Conservation (phyloP, 2,329 filamentous ascomycete genomes). For the Hysterium pulicare region DNA sequence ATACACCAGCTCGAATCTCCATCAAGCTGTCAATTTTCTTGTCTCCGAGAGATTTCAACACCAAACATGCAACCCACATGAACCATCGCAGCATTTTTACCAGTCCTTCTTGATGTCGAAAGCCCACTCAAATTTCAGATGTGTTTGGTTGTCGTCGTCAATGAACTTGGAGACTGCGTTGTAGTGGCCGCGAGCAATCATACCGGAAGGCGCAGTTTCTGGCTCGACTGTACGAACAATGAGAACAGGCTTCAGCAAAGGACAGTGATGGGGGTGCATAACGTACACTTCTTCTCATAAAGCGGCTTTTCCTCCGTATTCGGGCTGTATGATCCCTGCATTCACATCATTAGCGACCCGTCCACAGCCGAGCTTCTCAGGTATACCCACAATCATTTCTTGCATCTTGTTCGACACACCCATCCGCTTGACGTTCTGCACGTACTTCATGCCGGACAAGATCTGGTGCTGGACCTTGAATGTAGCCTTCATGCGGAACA, state of each 20-base stretch:
- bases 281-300: slow-evolving; percentile 90
- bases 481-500: slow-evolving; percentile 88
- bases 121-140: slow-evolving; percentile 91
- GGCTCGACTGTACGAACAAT: slow-evolving; percentile 63
- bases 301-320: slow-evolving; percentile 82
- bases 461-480: slow-evolving; percentile 98
- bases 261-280: not conserved
- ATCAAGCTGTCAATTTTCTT: not conserved
- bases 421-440: slow-evolving; percentile 90
- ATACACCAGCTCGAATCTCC: not conserved
- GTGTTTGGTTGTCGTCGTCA: slow-evolving; percentile 88
- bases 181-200: slow-evolving; percentile 88
- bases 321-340: slow-evolving; percentile 84
- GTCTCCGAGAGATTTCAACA: not conserved
- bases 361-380: not conserved
- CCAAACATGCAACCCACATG: not conserved
- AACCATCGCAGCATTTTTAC: no score
- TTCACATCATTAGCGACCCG: not conserved
- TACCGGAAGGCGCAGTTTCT: slow-evolving; percentile 88
- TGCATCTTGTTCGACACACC: slow-evolving; percentile 87
- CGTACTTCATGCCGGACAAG: slow-evolving; percentile 89
- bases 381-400: slow-evolving; percentile 82
- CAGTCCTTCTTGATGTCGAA: slow-evolving; percentile 98
- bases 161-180: slow-evolving; percentile 85
- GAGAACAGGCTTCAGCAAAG: slow-evolving; percentile 10